Conservation (phyloP, 768 basidiomycete genomes). For the Rhodotorula babjevae region DNA sequence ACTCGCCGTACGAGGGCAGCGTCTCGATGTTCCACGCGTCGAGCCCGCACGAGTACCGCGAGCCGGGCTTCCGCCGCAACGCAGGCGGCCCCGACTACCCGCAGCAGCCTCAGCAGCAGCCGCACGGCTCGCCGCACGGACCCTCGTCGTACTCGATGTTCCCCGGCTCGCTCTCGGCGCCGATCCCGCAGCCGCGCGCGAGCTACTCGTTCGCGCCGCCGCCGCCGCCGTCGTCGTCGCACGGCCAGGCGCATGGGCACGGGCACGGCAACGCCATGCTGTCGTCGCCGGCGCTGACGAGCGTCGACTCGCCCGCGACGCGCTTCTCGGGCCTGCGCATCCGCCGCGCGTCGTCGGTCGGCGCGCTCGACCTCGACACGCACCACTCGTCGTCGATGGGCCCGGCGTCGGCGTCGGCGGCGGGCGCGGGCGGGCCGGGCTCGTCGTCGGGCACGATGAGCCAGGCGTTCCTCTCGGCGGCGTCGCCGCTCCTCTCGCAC, state of each 20-base stretch:
- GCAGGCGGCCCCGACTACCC: not conserved
- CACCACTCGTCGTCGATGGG: too few species aligned
- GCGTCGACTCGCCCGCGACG: not conserved
- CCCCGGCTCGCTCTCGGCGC: conserved; percentile 14
- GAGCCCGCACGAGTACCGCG: too few species aligned
- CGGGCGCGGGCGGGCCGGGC: too few species aligned
- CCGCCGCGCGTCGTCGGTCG: conserved; percentile 30
- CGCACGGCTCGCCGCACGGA: not conserved
- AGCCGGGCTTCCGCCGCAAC: not conserved
- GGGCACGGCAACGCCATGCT: too few species aligned
- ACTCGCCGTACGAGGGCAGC: too few species aligned
- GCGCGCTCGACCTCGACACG: conserved; percentile 6
- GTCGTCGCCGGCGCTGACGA: too few species aligned
- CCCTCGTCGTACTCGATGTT: conserved; percentile 12
- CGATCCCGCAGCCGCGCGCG: conserved; percentile 8
- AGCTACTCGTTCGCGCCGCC: conserved; percentile 10
- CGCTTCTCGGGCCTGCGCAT: not conserved
- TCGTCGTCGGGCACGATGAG: too few species aligned
- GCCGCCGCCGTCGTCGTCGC: not conserved
- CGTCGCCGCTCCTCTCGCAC: conserved; percentile 4
- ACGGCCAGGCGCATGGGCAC: too few species aligned
- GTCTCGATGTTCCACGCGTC: not conserved
- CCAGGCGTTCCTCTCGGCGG: not conserved
- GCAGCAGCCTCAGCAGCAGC: not conserved
- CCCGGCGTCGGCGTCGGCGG: too few species aligned